Percentiles rank a stretch among this genome's conserved stretches.
Evolutionary conservation across 805 yeast species (phyloP).

Genomic region (Zygosaccharomyces gambellarensis): DNA sequence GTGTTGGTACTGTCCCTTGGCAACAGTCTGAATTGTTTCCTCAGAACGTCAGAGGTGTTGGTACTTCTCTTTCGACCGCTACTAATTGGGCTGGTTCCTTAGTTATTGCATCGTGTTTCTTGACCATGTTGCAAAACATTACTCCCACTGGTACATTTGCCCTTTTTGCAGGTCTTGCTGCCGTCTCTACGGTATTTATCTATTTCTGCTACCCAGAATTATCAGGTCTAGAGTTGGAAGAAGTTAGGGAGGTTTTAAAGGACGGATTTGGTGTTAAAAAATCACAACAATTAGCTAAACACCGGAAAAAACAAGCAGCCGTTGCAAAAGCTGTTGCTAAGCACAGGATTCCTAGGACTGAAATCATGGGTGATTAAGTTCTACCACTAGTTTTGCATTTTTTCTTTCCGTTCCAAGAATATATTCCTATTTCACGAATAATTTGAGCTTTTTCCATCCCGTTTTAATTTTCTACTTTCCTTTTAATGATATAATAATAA

Average conservation of each 20-base stretch:
- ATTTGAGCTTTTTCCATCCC: not conserved
- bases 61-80: constrained; percentile 86
- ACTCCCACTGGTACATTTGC: constrained; percentile 95
- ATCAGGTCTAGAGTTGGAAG: constrained; percentile 85
- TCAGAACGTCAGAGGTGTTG: constrained; percentile 87
- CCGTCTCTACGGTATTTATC: constrained; percentile 65
- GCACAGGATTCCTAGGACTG: constrained; percentile 7
- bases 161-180: constrained; percentile 78
- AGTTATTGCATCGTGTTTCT: constrained; percentile 83
- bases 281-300: constrained; percentile 51
- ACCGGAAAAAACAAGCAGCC: constrained; percentile 34
- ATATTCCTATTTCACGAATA: not conserved
- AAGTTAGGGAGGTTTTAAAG: constrained; percentile 72
- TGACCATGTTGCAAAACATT: constrained; percentile 88
- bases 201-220: constrained; percentile 89
- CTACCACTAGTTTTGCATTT: not conserved
- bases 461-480: not conserved
- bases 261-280: constrained; percentile 83
- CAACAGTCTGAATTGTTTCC: constrained; percentile 95
- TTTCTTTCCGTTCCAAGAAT: not conserved
- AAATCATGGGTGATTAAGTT: constrained; percentile 18
- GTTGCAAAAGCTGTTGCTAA: constrained; percentile 12
- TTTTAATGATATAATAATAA: not conserved
- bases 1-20: constrained; percentile 98
- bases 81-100: constrained; percentile 95